phyloP scores from a whole-genome alignment of 2,329 filamentous ascomycete species.

The Penicillium fuscoglaucum region DNA sequence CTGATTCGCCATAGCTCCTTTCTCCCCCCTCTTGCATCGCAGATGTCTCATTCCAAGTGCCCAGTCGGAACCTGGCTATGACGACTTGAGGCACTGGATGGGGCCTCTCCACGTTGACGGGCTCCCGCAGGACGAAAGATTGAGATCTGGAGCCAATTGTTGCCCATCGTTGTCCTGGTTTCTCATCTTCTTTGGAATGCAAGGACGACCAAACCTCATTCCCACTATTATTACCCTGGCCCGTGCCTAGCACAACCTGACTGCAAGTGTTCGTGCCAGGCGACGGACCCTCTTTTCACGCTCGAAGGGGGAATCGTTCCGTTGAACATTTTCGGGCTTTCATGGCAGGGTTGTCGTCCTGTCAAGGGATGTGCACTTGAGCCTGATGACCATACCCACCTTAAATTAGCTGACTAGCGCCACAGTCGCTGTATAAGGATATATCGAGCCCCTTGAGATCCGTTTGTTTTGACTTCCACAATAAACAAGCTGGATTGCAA shows the following conservation, averaged over 20 bases:
- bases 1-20: conserved; percentile 26
- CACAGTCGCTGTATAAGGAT: conserved; percentile 34
- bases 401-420: conserved; percentile 21
- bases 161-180: conserved; percentile 9
- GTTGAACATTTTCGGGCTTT: conserved; percentile 20
- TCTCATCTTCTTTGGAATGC: conserved; percentile 39
- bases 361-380: conserved; percentile 34
- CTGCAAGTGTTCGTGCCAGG: conserved; percentile 23
- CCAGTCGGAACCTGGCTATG: conserved; percentile 25
- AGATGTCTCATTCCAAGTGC: conserved; percentile 35
- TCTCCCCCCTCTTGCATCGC: conserved; percentile 27
- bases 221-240: conserved; percentile 25
- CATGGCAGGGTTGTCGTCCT: conserved; percentile 22
- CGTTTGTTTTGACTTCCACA: conserved; percentile 20
- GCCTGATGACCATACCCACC: conserved; percentile 22
- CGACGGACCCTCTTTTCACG: conserved; percentile 21
- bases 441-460: conserved; percentile 24
- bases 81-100: conserved; percentile 28
- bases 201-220: conserved; percentile 36
- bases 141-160: conserved; percentile 30
- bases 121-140: conserved; percentile 28
- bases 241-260: conserved; percentile 25
- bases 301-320: conserved; percentile 27
- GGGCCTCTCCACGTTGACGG: conserved; percentile 37
- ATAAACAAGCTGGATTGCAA: conserved; percentile 16